phyloP scores from a whole-genome alignment of 2,329 filamentous ascomycete species.

The Pochonia chlamydosporia region DNA sequence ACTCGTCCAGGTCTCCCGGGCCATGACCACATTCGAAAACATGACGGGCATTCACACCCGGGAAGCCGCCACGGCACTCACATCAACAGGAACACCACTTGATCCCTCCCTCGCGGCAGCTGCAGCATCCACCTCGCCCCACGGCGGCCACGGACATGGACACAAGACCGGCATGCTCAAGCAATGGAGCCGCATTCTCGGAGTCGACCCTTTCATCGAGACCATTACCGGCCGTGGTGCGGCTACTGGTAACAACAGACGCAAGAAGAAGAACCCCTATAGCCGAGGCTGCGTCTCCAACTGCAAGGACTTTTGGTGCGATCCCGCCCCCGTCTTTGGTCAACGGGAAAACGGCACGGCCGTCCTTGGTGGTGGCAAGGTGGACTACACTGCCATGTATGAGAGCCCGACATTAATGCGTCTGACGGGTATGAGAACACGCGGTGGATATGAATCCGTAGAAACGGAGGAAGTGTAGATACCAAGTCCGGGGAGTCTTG shows the following conservation, averaged over 20 bases:
- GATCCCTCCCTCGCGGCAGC: constrained; percentile 57
- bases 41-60: constrained; percentile 73
- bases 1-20: constrained; percentile 83
- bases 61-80: constrained; percentile 63
- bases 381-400: constrained; percentile 89
- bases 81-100: constrained; percentile 70
- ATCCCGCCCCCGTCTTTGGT: constrained; percentile 75
- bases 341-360: constrained; percentile 68
- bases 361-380: constrained; percentile 67
- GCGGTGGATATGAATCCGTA: constrained; percentile 59
- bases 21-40: constrained; percentile 94
- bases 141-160: constrained; percentile 41
- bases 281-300: constrained; percentile 79
- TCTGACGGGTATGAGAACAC: constrained; percentile 41
- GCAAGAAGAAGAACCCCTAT: constrained; percentile 71
- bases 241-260: constrained; percentile 48
- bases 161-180: constrained; percentile 63
- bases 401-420: constrained; percentile 70
- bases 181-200: constrained; percentile 78
- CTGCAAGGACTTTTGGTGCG: constrained; percentile 95
- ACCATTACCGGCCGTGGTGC: constrained; percentile 82
- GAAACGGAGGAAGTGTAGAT: constrained; percentile 43
- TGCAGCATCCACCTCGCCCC: constrained; percentile 34
- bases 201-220: constrained; percentile 88
- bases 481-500: neutral